A percentile compares a stretch with the other conserved stretches of the same genome.
Evolutionary conservation across 345 rosid genomes (phyloP).

Genomic region (Eucalyptus shirleyi): DNA sequence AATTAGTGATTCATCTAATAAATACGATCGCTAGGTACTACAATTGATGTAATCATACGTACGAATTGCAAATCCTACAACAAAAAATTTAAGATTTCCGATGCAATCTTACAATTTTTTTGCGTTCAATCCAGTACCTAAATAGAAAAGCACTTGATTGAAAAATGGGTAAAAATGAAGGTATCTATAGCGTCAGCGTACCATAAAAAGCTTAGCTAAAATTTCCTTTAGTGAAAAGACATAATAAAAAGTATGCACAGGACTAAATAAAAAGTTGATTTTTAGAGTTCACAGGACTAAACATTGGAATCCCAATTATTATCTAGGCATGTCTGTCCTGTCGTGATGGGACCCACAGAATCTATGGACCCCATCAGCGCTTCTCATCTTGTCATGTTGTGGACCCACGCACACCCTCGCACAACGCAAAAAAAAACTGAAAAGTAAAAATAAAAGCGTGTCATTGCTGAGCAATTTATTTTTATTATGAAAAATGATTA

Average conservation of each 20-base stretch:
- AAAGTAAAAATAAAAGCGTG: neutral
- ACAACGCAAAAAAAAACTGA: neutral
- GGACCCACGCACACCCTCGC: neutral
- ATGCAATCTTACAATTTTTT: neutral
- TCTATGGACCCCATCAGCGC: neutral
- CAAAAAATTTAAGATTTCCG: neutral
- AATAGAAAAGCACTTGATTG: neutral
- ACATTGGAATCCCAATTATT: neutral
- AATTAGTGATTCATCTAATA: no score
- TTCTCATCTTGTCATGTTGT: neutral
- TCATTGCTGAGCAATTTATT: neutral
- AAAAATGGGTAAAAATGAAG: neutral
- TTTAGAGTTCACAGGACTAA: neutral
- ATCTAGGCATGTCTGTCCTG: neutral
- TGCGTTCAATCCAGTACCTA: neutral
- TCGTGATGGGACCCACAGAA: conserved; percentile 9
- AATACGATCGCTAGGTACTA: neutral
- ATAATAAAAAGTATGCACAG: neutral
- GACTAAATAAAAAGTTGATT: neutral
- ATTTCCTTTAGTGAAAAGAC: neutral
- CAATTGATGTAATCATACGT: neutral
- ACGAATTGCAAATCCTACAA: neutral
- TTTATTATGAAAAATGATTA: neutral
- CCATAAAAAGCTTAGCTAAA: neutral
- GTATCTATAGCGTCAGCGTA: neutral